These are phyloP conservation scores for Darksidea phi DNA, from an alignment of 495 filamentous ascomycete species.

Conservation along the genomic window DNA sequence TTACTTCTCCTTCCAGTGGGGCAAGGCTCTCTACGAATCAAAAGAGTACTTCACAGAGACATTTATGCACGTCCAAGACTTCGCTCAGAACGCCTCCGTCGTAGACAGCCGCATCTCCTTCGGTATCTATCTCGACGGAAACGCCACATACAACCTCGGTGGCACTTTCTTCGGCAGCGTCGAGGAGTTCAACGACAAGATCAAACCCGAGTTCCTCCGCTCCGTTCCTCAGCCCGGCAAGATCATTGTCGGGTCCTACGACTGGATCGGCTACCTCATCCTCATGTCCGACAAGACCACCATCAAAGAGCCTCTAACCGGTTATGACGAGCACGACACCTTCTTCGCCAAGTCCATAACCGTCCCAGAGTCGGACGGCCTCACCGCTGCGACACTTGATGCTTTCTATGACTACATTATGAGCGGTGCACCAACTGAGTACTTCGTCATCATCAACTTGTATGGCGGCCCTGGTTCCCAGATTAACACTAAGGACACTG, in stretches of 20 bases:
- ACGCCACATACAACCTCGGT: conserved; percentile 6
- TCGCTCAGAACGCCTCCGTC: conserved; percentile 30
- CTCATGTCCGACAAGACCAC: conserved; percentile 25
- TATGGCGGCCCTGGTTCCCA: conserved; percentile 34
- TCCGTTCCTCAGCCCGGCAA: conserved; percentile 5
- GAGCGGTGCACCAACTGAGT: neutral
- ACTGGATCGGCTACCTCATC: conserved; percentile 27
- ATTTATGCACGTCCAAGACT: conserved; percentile 36
- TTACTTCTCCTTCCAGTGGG: conserved; percentile 46
- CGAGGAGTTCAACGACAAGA: conserved; percentile 28
- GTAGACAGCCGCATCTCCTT: conserved; percentile 29
- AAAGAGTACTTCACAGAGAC: conserved; percentile 24
- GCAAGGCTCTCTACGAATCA: conserved; percentile 2
- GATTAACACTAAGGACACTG: conserved; percentile 25
- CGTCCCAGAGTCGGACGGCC: conserved; percentile 36
- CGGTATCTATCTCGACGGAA: conserved; percentile 30
- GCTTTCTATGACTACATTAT: conserved; percentile 51
- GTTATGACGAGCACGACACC: conserved; percentile 45
- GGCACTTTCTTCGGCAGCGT: conserved; percentile 30
- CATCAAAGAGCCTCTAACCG: conserved; percentile 36
- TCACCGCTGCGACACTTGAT: conserved; percentile 43
- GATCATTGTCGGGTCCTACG: conserved; percentile 5
- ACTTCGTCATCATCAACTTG: conserved; percentile 35
- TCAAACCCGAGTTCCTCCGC: conserved; percentile 32
- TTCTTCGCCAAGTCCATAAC: conserved; percentile 56